These are phyloP conservation scores for Quercus glauca DNA, from an alignment of 306 rosid genomes.

Conservation along the genomic window DNA sequence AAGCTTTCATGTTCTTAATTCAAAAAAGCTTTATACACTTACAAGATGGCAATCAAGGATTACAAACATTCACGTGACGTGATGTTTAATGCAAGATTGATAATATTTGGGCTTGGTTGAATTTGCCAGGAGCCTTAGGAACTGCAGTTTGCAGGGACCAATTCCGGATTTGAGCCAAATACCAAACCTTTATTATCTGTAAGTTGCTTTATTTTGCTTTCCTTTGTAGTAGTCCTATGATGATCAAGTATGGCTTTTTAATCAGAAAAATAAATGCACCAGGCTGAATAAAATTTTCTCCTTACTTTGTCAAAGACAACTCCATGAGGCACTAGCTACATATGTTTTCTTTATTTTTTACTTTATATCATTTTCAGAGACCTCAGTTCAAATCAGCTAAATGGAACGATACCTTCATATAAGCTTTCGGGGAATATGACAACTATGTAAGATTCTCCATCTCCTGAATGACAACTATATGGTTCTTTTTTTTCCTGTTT, in stretches of 20 bases:
- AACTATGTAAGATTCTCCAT: conserved; percentile 71
- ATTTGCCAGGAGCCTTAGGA: conserved; percentile 78
- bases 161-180: conserved; percentile 79
- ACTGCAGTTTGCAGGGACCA: conserved; percentile 75
- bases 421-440: conserved; percentile 64
- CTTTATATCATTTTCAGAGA: conserved; percentile 59
- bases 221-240: background rate
- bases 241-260: conserved; percentile 2
- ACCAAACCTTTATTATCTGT: conserved; percentile 60
- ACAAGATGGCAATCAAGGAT: background rate
- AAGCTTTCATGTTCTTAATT: too few species aligned
- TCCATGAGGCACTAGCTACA: background rate
- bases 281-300: conserved; percentile 1
- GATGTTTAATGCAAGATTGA: background rate
- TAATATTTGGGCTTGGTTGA: conserved; percentile 19
- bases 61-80: background rate
- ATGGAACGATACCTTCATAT: conserved; percentile 56
- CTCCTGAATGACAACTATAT: conserved; percentile 12
- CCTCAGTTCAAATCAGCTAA: conserved; percentile 74
- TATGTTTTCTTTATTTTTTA: conserved; percentile 16
- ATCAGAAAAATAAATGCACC: conserved; percentile 10
- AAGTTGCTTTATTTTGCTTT: conserved; percentile 42
- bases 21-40: background rate
- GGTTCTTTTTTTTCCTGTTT: background rate
- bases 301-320: conserved; percentile 5